These are phyloP conservation scores for Clonostachys byssicola DNA, from an alignment of 2,329 filamentous ascomycete genomes.

Conservation along the genomic window DNA sequence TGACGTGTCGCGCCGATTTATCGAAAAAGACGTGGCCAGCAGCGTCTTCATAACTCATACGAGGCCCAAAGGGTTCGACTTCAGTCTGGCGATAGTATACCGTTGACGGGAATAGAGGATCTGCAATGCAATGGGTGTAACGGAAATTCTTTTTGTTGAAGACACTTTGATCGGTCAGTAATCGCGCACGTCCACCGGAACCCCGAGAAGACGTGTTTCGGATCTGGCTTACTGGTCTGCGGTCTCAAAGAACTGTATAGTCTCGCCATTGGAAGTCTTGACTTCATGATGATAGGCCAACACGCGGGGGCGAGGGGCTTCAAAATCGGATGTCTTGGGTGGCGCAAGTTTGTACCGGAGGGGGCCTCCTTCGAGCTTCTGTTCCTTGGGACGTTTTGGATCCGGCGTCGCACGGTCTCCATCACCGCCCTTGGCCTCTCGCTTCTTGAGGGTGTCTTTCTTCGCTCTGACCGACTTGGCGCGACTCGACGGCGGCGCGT, in stretches of 20 bases:
- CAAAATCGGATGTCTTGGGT: slow-evolving; percentile 58
- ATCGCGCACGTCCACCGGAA: not conserved
- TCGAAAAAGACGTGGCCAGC: slow-evolving; percentile 83
- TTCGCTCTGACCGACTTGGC: slow-evolving; percentile 45
- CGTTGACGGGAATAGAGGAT: slow-evolving; percentile 79
- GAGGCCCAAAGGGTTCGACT: slow-evolving; percentile 74
- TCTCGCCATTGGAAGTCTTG: slow-evolving; percentile 40
- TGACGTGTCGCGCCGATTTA: slow-evolving; percentile 69
- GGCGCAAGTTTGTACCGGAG: slow-evolving; percentile 61
- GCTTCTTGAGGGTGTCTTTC: slow-evolving; percentile 66
- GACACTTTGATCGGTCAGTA: slow-evolving; percentile 31
- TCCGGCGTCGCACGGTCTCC: slow-evolving; percentile 55
- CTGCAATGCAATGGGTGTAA: slow-evolving; percentile 87
- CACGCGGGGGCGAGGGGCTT: slow-evolving; percentile 51
- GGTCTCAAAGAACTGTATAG: slow-evolving; percentile 57
- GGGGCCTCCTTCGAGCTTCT: slow-evolving; percentile 40
- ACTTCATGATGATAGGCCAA: slow-evolving; percentile 52
- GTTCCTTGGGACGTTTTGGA: slow-evolving; percentile 33
- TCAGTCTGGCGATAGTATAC: slow-evolving; percentile 90
- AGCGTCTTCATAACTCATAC: slow-evolving; percentile 90
- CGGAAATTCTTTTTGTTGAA: slow-evolving; percentile 73
- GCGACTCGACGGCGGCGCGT: slow-evolving; percentile 30
- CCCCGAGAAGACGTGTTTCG: not conserved
- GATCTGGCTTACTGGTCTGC: slow-evolving; percentile 54
- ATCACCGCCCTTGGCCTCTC: slow-evolving; percentile 55